Evolutionary conservation across 1,284 basidiomycete genomes (phyloP), one percentile per base, ranked within the genome.

Genomic region (Trametes hirsuta): DNA sequence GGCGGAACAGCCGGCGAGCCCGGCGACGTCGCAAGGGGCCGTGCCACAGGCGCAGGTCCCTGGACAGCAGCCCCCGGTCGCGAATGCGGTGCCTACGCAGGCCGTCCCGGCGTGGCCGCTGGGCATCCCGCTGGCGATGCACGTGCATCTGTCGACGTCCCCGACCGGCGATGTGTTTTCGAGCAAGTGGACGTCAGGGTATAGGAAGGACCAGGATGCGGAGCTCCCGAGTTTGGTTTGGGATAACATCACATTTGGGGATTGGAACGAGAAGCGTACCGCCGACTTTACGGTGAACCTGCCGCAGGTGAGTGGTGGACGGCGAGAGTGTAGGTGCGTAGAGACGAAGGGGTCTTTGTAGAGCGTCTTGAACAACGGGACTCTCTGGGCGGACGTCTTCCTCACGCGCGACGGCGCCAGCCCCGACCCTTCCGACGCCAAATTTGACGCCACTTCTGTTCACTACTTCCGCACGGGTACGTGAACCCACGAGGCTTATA

Each of bases 301-400:
- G 40, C 95, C 95, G 0, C 74, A 82, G 76, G 91, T 91, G 70
- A 62, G 82, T 73, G 11, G 4, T 22, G n/a, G 0, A 3, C 21
- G 6, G 5, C 34, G 0, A 36, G 25, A 22, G 6, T 14, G 4
- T 24, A 24, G 39, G 6, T 24, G 11, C 35, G 25, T 2, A 12
- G 36, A 24, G 25, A 2, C 39, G 47, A 30, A 34, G 49, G 42
- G 6, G 54, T 21, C 21, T 14, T 52, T 42, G 45, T 61, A 95
- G 89, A 81, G 79, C 47, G 95, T 97, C 5, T 79, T 90, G 68
- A 80, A 83, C 59, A 97, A 97, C 71, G 90, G 87, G 12, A 87
- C 88, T 6, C 73, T 94, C 52, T 97, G 90, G 88, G 91, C 93
- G 9, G 94, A 98, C 68, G 80, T 97, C 10, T 90, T 93, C 69